Evolutionary conservation across 164 flowering plant species (phyloP).

Genomic region (Akebia trifoliata): DNA sequence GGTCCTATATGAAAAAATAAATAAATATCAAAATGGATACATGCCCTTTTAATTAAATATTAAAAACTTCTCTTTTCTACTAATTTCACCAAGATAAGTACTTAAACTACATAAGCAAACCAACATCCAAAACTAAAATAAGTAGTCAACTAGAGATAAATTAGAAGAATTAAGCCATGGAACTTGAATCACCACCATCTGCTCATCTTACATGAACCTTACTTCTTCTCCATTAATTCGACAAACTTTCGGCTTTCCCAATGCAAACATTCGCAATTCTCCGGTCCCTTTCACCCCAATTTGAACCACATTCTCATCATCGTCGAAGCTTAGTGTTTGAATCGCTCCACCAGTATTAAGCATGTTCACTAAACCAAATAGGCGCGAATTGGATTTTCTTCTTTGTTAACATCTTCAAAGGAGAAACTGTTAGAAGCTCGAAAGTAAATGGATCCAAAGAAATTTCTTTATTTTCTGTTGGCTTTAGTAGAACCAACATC

Average conservation of each 20-base stretch:
- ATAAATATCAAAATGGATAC: too few species aligned
- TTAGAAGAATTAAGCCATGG: constrained; percentile 55
- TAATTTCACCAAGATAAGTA: neutral
- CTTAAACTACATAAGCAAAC: neutral
- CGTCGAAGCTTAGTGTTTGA: constrained; percentile 32
- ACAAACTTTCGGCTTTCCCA: constrained; percentile 47
- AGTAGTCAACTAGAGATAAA: constrained; percentile 38
- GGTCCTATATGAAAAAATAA: too few species aligned
- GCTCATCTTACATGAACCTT: constrained; percentile 40
- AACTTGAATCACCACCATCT: constrained; percentile 53
- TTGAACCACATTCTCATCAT: constrained; percentile 22
- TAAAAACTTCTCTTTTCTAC: neutral
- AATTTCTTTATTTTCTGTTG: constrained; percentile 35
- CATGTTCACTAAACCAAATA: constrained; percentile 82
- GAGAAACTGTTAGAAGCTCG: constrained; percentile 77
- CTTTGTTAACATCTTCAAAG: constrained; percentile 30
- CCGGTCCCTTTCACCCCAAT: constrained; percentile 66
- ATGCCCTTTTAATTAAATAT: too few species aligned
- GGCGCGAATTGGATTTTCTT: constrained; percentile 61
- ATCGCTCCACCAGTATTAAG: constrained; percentile 80
- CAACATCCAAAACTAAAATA: constrained; percentile 26
- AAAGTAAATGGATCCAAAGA: constrained; percentile 61
- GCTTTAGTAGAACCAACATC: constrained; percentile 42
- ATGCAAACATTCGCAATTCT: constrained; percentile 60
- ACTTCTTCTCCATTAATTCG: constrained; percentile 46